Evolutionary conservation across 495 filamentous ascomycete genomes (phyloP), one percentile per base, ranked within the genome.

Genomic region (Elaphomyces granulatus): DNA sequence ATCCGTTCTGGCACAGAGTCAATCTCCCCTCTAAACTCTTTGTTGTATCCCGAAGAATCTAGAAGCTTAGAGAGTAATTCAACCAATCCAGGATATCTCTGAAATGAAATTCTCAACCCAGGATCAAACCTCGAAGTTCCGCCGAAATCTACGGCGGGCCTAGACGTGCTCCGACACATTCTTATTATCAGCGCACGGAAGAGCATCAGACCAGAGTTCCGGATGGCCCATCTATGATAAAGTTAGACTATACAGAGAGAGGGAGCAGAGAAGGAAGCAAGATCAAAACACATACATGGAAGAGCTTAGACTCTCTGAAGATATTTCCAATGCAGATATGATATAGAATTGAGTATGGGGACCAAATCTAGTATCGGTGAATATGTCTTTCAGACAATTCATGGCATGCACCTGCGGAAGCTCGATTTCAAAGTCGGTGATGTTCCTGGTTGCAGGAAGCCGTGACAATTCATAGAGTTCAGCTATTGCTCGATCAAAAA

Each of bases 351-450:
- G 82, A 0, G 80, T 76, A 28, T 55, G 49, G 15, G 60, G 56
- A 8, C 75, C 77, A 9, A 94, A 65, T 15, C 73, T 72, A 3
- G 81, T 79, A 48, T 80, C 84, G 23, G 74, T 82, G 52, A 94
- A 90, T 4, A 90, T 77, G 39, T 87, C 82, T 52, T 87, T 84
- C 33, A 96, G 58, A 45, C 80, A 93, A 46, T 98, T 98, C 45
- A 94, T 67, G 0, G 88, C 85, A 51, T 98, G 90, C 1, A 96
- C 90, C 59, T 95, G 90, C 10, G 87, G 80, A 10, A 96, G 56
- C 38, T 84, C 75, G 2, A 71, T 71, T 18, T 68, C 63, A 33
- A 66, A 59, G 15, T 50, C 53, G 9, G 52, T 45, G 15, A 46
- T 51, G n/a, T 60, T 52, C 21, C 57, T 53, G 37, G 74, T 57